phyloP scores from a whole-genome alignment of 768 basidiomycete species.

The Pulveroboletus sp. region DNA sequence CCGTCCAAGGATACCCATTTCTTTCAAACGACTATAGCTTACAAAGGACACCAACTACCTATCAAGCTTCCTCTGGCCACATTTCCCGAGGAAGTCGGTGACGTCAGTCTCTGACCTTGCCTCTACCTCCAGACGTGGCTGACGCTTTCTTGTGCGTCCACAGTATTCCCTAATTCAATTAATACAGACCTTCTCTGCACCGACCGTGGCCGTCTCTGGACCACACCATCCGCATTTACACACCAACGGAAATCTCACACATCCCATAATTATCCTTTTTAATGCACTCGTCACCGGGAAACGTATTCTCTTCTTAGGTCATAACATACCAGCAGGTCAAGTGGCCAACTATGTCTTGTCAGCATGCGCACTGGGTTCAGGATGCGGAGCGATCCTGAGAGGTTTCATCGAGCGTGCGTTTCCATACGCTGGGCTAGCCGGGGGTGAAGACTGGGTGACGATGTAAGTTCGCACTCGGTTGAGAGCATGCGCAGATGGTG shows the following conservation, averaged over 20 bases:
- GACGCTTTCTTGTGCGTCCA: slow-evolving; percentile 5
- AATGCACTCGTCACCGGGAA: slow-evolving; percentile 95
- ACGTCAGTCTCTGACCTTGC: slow-evolving; percentile 53
- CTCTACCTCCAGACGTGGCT: slow-evolving; percentile 6
- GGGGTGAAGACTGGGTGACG: slow-evolving; percentile 85
- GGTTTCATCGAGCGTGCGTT: slow-evolving; percentile 92
- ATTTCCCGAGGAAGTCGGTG: slow-evolving; percentile 94
- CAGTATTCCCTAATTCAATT: slow-evolving; percentile 92
- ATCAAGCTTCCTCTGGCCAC: slow-evolving; percentile 88
- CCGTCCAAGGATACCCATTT: slow-evolving; percentile 88
- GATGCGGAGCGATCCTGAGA: slow-evolving; percentile 77
- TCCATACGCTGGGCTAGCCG: slow-evolving; percentile 89
- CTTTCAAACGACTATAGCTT: slow-evolving; percentile 80
- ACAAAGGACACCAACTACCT: slow-evolving; percentile 79
- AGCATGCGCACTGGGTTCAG: slow-evolving; percentile 89
- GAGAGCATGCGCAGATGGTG: slow-evolving; percentile 3
- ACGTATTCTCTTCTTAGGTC: slow-evolving; percentile 92
- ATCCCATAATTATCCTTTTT: slow-evolving; percentile 92
- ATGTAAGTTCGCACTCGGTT: slow-evolving; percentile 52
- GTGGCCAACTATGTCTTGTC: slow-evolving; percentile 91
- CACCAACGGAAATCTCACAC: slow-evolving; percentile 84
- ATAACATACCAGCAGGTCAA: slow-evolving; percentile 82
- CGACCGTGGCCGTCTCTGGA: slow-evolving; percentile 57
- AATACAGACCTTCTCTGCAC: slow-evolving; percentile 74
- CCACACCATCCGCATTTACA: slow-evolving; percentile 90